Percentiles rank a stretch among this genome's conserved stretches.
Conservation (phyloP, 768 basidiomycete genomes). For the Tubosaeta brunneosetosa region DNA sequence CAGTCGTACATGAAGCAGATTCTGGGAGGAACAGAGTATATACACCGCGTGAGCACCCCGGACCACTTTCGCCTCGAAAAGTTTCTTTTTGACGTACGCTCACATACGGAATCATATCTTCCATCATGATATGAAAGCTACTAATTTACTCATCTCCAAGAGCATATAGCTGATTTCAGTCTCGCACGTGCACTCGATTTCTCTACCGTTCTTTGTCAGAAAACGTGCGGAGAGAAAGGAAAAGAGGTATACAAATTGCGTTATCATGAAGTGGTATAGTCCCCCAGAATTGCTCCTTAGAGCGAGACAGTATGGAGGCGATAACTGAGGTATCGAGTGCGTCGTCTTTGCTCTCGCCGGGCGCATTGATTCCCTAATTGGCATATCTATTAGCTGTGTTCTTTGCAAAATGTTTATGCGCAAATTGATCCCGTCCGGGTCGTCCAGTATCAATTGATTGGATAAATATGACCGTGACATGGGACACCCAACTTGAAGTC, state of each 20-base stretch:
- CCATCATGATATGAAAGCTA: slow-evolving; percentile 98
- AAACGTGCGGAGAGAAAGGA: slow-evolving; percentile 45
- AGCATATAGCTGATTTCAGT: slow-evolving; percentile 93
- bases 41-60: slow-evolving; percentile 71
- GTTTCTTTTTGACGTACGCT: slow-evolving; percentile 6
- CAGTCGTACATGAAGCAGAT: slow-evolving; percentile 96
- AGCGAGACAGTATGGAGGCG: slow-evolving; percentile 83
- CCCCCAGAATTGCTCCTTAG: slow-evolving; percentile 91
- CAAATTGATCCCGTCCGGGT: slow-evolving; percentile 81
- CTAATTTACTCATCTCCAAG: slow-evolving; percentile 92
- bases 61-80: not conserved
- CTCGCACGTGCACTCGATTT: slow-evolving; percentile 79
- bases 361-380: slow-evolving; percentile 1
- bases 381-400: slow-evolving; percentile 59
- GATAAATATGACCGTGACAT: slow-evolving; percentile 82
- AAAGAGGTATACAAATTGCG: slow-evolving; percentile 89
- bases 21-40: slow-evolving; percentile 90
- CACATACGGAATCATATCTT: slow-evolving; percentile 80
- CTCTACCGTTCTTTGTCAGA: slow-evolving; percentile 32
- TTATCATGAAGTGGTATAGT: slow-evolving; percentile 93
- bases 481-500: slow-evolving; percentile 73
- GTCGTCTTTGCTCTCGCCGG: not conserved
- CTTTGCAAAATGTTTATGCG: slow-evolving; percentile 95
- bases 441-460: slow-evolving; percentile 84
- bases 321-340: slow-evolving; percentile 96